phyloP scores from a whole-genome alignment of 1,284 basidiomycete species.

The Anthracocystis setariae region DNA sequence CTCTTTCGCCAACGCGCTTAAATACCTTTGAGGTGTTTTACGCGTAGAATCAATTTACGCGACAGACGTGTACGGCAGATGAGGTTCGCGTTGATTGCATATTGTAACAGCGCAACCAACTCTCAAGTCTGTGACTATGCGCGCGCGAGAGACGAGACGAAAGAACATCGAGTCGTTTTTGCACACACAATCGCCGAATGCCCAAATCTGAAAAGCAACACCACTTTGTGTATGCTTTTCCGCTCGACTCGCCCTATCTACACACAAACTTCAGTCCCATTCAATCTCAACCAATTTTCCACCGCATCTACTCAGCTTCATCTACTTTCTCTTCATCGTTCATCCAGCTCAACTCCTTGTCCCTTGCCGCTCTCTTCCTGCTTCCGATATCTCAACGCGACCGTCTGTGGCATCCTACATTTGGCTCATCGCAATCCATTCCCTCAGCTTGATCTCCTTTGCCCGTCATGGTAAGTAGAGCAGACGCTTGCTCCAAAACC shows the following conservation, averaged over 20 bases:
- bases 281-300: neutral
- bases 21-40: too few species aligned
- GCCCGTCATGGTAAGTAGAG: conserved; percentile 3
- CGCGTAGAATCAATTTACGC: conserved; percentile 38
- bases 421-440: neutral
- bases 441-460: neutral
- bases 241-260: too few species aligned
- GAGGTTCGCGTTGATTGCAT: conserved; percentile 26
- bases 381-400: neutral
- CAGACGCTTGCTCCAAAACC: neutral
- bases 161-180: neutral
- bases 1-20: too few species aligned
- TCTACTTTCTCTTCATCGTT: neutral
- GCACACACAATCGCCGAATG: neutral
- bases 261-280: too few species aligned
- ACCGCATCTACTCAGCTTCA: neutral
- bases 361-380: neutral
- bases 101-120: neutral
- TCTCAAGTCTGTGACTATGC: neutral
- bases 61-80: conserved; percentile 26
- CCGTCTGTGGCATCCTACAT: neutral
- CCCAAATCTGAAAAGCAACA: neutral
- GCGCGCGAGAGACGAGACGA: neutral
- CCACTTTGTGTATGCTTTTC: too few species aligned
- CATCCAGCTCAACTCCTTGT: neutral